phyloP scores from a whole-genome alignment of 495 filamentous ascomycete genomes.

The Daldinia caldariorum region DNA sequence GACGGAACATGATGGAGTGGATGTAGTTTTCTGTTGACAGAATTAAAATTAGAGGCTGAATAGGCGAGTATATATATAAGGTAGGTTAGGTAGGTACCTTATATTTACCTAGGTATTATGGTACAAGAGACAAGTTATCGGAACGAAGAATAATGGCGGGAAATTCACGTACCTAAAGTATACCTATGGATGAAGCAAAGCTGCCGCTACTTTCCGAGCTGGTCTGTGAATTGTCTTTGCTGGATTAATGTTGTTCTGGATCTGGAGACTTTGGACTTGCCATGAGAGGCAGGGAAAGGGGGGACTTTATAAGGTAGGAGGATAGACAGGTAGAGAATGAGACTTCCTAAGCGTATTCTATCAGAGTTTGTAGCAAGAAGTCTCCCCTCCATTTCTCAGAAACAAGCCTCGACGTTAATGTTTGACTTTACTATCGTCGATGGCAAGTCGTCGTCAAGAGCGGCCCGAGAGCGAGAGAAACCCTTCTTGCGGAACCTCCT shows the following conservation, averaged over 20 bases:
- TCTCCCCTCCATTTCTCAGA: too few relatives aligned
- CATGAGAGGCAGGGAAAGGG: neutral
- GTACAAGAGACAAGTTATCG: neutral
- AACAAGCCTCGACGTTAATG: neutral
- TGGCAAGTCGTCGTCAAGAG: neutral
- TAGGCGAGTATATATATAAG: neutral
- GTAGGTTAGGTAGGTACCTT: too few relatives aligned
- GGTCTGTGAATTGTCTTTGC: neutral
- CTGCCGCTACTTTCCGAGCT: neutral
- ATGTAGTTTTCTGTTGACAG: neutral
- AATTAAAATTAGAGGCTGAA: neutral
- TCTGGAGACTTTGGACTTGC: neutral
- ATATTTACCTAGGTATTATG: too few relatives aligned
- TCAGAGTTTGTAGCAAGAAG: neutral
- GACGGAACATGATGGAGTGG: slow-evolving; percentile 8
- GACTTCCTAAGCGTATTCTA: neutral
- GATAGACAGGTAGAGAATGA: neutral
- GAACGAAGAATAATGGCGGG: neutral
- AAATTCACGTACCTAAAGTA: slow-evolving; percentile 10
- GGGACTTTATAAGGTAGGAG: slow-evolving; percentile 9
- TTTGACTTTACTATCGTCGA: neutral
- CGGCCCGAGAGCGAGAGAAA: too few relatives aligned
- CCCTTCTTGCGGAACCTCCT: too few relatives aligned
- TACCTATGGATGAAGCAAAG: slow-evolving; percentile 15
- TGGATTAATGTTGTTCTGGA: neutral